Conservation (phyloP, 257 asterid species). For the Paraleonurus japonicus region DNA sequence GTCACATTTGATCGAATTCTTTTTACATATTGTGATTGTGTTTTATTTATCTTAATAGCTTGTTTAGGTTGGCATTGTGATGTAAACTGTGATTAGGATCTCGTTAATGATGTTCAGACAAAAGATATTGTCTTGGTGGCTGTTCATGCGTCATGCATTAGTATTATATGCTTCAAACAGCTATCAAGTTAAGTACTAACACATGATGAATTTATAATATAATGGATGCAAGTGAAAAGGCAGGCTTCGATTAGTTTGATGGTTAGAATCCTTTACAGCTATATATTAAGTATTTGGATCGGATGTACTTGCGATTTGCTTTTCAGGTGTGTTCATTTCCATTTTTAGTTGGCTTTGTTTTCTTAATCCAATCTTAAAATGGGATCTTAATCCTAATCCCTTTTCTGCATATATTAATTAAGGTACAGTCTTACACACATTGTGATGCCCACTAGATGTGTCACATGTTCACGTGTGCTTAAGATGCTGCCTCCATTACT, state of each 20-base stretch:
- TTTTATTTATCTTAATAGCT: constrained; percentile 15
- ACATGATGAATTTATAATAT: not conserved
- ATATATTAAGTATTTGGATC: constrained; percentile 14
- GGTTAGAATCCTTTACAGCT: constrained; percentile 15
- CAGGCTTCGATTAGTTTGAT: too few species aligned
- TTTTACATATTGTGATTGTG: not conserved
- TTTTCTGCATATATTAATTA: constrained; percentile 15
- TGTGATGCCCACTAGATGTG: constrained; percentile 35
- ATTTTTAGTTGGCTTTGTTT: constrained; percentile 31
- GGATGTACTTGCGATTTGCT: constrained; percentile 43
- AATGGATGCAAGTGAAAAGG: not conserved
- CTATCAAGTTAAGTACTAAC: not conserved
- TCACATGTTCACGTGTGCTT: constrained; percentile 22
- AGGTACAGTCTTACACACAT: constrained; percentile 8
- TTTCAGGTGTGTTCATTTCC: constrained; percentile 31
- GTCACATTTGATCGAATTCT: not conserved
- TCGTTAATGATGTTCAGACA: not conserved
- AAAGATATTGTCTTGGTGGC: not conserved
- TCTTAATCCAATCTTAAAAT: constrained; percentile 10
- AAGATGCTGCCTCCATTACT: constrained; percentile 34
- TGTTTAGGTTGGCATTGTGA: not conserved
- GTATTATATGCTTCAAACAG: constrained; percentile 2
- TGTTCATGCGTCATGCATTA: constrained; percentile 1
- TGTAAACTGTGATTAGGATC: not conserved
- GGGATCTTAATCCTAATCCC: constrained; percentile 10